Percentiles rank a stretch among this genome's conserved stretches.
phyloP scores from a whole-genome alignment of 805 yeast species.

The Metschnikowia continentalis region DNA sequence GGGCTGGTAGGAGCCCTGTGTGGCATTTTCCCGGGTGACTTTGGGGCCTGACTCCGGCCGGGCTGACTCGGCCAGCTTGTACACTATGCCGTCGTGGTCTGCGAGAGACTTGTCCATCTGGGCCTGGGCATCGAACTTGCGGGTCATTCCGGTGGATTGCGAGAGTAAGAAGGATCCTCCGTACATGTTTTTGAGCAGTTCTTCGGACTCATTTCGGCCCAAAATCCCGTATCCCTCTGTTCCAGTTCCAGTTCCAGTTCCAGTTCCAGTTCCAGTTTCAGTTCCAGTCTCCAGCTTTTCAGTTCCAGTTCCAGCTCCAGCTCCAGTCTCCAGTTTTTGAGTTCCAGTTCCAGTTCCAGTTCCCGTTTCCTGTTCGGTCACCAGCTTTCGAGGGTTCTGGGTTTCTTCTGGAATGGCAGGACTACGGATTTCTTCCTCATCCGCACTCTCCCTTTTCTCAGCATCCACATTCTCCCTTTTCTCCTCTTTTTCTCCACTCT shows the following conservation, averaged over 20 bases:
- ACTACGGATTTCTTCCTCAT: too few species aligned
- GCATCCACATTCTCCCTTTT: too few species aligned
- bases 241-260: not conserved
- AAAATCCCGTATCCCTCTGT: conserved; percentile 6
- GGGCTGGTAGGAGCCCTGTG: conserved; percentile 39
- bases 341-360: not conserved
- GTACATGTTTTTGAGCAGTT: conserved; percentile 28
- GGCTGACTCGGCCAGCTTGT: conserved; percentile 1
- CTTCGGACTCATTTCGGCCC: conserved; percentile 25
- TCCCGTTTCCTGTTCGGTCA: too few species aligned
- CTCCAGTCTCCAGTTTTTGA: too few species aligned
- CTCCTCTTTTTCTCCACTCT: too few species aligned
- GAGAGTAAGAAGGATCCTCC: conserved; percentile 42
- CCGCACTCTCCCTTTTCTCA: too few species aligned
- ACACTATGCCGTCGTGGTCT: conserved; percentile 6
- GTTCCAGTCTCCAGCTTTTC: not conserved
- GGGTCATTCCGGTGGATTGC: conserved; percentile 40
- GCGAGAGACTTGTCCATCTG: conserved; percentile 2
- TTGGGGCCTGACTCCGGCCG: conserved; percentile 25
- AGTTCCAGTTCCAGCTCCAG: not conserved
- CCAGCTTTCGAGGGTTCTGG: too few species aligned
- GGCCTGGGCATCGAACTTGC: conserved; percentile 23
- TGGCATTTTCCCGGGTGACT: conserved; percentile 27
- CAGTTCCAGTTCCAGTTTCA: too few species aligned
- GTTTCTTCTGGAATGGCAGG: too few species aligned